Conservation (phyloP, 2,329 filamentous ascomycete genomes). For the Raffaelea deltoideospora region DNA sequence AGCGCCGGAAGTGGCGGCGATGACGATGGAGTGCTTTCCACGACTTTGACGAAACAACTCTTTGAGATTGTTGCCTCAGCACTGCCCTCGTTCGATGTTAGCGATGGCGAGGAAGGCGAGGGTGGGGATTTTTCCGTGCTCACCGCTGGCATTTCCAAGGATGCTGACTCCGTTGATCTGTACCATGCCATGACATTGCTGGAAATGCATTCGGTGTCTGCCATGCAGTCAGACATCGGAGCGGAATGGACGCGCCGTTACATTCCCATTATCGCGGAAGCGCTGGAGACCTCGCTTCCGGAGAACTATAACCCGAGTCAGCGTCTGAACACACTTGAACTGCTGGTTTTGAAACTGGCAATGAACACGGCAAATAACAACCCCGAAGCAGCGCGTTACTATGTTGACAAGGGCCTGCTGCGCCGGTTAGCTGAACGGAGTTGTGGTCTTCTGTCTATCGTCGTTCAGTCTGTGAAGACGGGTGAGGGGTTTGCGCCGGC, state of each 20-base stretch:
- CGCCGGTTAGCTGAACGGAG: conserved; percentile 32
- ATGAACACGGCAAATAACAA: conserved; percentile 82
- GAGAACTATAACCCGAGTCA: conserved; percentile 15
- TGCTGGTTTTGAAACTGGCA: conserved; percentile 50
- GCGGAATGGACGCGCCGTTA: conserved; percentile 32
- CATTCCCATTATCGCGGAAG: conserved; percentile 34
- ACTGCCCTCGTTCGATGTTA: conserved; percentile 12
- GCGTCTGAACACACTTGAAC: conserved; percentile 21
- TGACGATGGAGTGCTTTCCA: conserved; percentile 29
- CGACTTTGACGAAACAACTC: conserved; percentile 30
- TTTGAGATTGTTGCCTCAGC: conserved; percentile 27
- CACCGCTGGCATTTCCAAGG: conserved; percentile 15
- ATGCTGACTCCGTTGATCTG: conserved; percentile 22
- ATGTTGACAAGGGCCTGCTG: conserved; percentile 46
- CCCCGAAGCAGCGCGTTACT: conserved; percentile 48
- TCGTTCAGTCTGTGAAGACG: conserved; percentile 28
- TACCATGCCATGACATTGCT: conserved; percentile 31
- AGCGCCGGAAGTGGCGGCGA: conserved; percentile 12
- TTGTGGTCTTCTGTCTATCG: conserved; percentile 31
- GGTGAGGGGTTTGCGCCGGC: conserved; percentile 32
- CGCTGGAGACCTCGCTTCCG: conserved; percentile 22
- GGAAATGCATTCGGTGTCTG: conserved; percentile 35
- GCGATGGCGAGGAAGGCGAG: conserved; percentile 16
- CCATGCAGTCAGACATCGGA: conserved; percentile 27
- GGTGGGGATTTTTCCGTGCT: conserved; percentile 8